Base-by-base conservation (phyloP, 129 eudicot genomes). In the Calendula officinalis region DNA sequence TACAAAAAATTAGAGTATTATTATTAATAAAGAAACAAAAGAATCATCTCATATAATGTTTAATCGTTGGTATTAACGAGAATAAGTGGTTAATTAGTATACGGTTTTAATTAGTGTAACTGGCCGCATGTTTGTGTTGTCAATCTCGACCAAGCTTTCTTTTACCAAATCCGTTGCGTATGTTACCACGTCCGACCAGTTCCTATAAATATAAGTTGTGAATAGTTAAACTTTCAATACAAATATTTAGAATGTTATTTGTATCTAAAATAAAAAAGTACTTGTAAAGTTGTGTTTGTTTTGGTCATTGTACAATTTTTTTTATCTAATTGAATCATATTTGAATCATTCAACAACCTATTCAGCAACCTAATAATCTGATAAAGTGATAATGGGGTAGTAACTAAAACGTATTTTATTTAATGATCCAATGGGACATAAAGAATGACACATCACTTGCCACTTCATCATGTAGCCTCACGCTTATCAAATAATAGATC, bases 181-280 rank as follows among this genome's bases (percentile, higher is more conserved):
- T 15, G 62, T 78, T 44, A 83, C 85, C 69, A 75, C 87, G 36
- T 87, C 95, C 14, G 90, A 70, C 95, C 90, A 87, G 64, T 87
- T 86, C 77, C 95, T 86, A 22, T 22, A 22, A 22, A 22, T 22
- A 22, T 22, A 0, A 22, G 69, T 41, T 7, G 8, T 13, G 46
- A 16, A 45, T 60, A 17, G 4, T 22, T 22, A 22, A 0, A 35
- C 3, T 11, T 73, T 4, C 16, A 13, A 30, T 16, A 36, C 27
- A 2, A 37, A 36, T 33, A 56, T 1, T 35, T 57, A 50, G 8
- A 39, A 33, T n/a, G 33, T 6, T 22, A 22, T 22, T 22, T 22
- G 2, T 22, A 22, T 22, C 30, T 22, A 22, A 22, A 22, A 22
- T 22, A 22, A 22, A 1, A 22, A 22, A 22, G 1, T 22, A 22